phyloP scores from a whole-genome alignment of 169 alveolate genomes.

The Plasmodium gonderi region DNA sequence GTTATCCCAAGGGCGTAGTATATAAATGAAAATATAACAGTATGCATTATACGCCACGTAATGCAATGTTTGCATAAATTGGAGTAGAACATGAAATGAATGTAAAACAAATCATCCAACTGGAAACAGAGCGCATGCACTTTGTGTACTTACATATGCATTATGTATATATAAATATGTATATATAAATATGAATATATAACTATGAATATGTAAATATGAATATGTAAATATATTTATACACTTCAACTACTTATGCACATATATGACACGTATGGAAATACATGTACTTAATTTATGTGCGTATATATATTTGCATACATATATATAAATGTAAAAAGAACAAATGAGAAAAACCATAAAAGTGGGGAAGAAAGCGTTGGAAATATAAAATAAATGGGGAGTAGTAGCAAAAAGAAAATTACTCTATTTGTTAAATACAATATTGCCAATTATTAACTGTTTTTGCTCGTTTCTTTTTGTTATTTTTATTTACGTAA shows the following conservation, averaged over 20 bases:
- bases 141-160: too few relatives aligned
- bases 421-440: constrained; percentile 4
- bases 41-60: neutral
- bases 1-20: neutral
- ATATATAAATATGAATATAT: too few relatives aligned
- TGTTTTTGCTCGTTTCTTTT: neutral
- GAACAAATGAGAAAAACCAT: neutral
- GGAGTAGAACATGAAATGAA: neutral
- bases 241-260: too few relatives aligned
- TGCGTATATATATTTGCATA: neutral
- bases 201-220: too few relatives aligned
- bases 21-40: neutral
- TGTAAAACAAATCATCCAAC: neutral
- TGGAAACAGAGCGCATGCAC: too few relatives aligned
- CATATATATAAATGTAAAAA: neutral
- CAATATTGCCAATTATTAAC: neutral
- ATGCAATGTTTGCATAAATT: neutral
- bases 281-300: neutral
- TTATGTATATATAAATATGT: too few relatives aligned
- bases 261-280: too few relatives aligned
- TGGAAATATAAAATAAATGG: neutral
- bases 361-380: too few relatives aligned
- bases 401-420: neutral
- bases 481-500: neutral
- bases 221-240: too few relatives aligned